A percentile compares a stretch with the other conserved stretches of the same genome.
phyloP scores from a whole-genome alignment of 176 grass and related monocot species.

The Zoysia pacifica region DNA sequence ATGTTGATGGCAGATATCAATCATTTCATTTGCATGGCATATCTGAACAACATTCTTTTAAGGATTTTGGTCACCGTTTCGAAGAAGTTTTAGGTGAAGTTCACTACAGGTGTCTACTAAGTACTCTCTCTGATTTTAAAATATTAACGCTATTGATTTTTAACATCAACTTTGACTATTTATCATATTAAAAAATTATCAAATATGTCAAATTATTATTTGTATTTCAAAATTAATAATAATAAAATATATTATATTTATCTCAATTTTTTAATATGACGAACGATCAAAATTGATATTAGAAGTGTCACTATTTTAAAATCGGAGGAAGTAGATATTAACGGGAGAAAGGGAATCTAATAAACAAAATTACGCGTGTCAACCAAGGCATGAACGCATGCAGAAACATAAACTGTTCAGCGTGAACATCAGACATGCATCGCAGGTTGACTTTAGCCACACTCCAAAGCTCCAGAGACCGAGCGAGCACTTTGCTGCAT shows the following conservation, averaged over 20 bases:
- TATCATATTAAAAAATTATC: too few relatives aligned
- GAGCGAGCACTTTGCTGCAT: background rate
- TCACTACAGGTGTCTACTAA: too few relatives aligned
- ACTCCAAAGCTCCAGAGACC: slow-evolving; percentile 51
- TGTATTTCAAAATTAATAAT: too few relatives aligned
- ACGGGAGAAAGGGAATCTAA: background rate
- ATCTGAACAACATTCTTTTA: background rate
- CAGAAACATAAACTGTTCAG: background rate
- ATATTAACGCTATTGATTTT: too few relatives aligned
- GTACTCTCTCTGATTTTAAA: too few relatives aligned
- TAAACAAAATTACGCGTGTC: background rate
- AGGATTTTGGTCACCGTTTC: background rate
- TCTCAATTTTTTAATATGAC: too few relatives aligned
- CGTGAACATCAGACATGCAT: background rate
- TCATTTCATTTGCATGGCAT: background rate
- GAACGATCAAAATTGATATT: too few relatives aligned
- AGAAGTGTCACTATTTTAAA: too few relatives aligned
- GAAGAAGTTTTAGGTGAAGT: background rate
- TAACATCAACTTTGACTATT: too few relatives aligned
- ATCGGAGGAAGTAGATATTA: too few relatives aligned
- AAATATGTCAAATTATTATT: too few relatives aligned
- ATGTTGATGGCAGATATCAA: background rate
- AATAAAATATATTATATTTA: too few relatives aligned
- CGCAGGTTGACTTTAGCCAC: slow-evolving; percentile 55
- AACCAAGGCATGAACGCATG: background rate